These are phyloP conservation scores for Lactarius sp. DNA, from an alignment of 768 basidiomycete genomes.

Conservation along the genomic window DNA sequence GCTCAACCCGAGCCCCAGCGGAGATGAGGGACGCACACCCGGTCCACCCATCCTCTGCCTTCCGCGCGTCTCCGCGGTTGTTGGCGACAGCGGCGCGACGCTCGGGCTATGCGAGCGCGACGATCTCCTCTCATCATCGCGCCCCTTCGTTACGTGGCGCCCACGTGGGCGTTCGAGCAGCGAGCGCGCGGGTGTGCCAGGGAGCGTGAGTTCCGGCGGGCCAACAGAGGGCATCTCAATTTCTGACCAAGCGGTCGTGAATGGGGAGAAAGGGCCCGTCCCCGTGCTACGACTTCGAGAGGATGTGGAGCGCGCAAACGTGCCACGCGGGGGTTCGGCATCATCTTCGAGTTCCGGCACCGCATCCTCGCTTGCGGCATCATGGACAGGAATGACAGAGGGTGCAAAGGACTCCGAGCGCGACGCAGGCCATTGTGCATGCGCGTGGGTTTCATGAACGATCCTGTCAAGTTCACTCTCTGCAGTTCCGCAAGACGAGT, in stretches of 20 bases:
- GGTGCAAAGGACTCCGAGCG: conserved; percentile 17
- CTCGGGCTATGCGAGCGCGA: conserved; percentile 48
- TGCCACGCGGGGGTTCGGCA: conserved; percentile 10
- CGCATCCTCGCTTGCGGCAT: conserved; percentile 14
- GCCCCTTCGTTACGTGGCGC: conserved; percentile 3
- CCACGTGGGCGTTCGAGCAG: conserved; percentile 23
- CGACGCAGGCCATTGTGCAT: not conserved
- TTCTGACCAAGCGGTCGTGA: conserved; percentile 21
- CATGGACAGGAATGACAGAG: conserved; percentile 1
- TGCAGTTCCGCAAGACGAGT: conserved; percentile 30
- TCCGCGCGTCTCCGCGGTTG: conserved; percentile 24
- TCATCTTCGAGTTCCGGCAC: conserved; percentile 24
- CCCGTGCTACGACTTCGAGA: conserved; percentile 22
- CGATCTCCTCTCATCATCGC: conserved; percentile 34
- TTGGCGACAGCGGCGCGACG: conserved; percentile 43
- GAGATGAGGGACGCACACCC: not conserved
- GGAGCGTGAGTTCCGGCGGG: conserved; percentile 16
- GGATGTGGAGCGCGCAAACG: conserved; percentile 11
- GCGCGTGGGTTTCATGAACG: conserved; percentile 39
- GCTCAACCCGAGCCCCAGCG: conserved; percentile 1
- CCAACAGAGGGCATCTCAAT: conserved; percentile 17
- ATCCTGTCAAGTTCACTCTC: conserved; percentile 31
- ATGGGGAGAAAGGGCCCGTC: conserved; percentile 15
- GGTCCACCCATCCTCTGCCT: not conserved
- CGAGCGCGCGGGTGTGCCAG: conserved; percentile 3